Percentiles rank a stretch among this genome's conserved stretches.
phyloP scores from a whole-genome alignment of 2,329 filamentous ascomycete genomes.

The Leptographium flavum region DNA sequence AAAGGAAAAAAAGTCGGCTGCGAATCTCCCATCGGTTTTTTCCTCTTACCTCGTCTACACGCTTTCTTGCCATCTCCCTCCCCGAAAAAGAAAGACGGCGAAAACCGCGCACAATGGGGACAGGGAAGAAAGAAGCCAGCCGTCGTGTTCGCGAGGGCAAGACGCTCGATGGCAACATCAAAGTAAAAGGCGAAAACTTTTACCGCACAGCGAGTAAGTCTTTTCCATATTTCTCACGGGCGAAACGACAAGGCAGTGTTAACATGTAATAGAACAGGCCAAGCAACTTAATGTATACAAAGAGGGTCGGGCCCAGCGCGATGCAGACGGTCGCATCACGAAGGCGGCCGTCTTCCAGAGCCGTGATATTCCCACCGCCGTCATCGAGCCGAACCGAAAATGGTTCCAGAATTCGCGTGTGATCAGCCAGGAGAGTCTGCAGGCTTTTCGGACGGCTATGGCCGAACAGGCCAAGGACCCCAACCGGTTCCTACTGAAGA shows the following conservation, averaged over 20 bases:
- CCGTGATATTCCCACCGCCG: constrained; percentile 63
- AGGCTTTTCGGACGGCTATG: constrained; percentile 75
- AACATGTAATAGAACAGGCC: constrained; percentile 8
- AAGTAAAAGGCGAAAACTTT: constrained; percentile 95
- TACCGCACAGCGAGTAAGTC: constrained; percentile 43
- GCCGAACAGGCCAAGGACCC: constrained; percentile 81
- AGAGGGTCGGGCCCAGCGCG: constrained; percentile 68
- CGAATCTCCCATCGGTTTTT: constrained; percentile 4
- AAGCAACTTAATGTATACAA: constrained; percentile 56
- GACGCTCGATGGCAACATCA: constrained; percentile 78
- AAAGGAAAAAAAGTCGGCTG: constrained; percentile 4
- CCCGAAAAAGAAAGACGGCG: background rate
- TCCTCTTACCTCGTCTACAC: constrained; percentile 2
- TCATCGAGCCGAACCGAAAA: constrained; percentile 90
- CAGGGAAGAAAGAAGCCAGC: constrained; percentile 70
- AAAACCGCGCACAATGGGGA: constrained; percentile 9
- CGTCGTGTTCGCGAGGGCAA: constrained; percentile 78
- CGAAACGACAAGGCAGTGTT: background rate
- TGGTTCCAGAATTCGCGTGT: constrained; percentile 93
- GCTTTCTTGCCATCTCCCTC: background rate
- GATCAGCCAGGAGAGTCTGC: constrained; percentile 64
- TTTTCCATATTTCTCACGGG: background rate
- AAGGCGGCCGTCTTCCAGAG: constrained; percentile 46
- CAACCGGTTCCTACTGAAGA: constrained; percentile 88
- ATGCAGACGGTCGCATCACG: constrained; percentile 70